Conservation (phyloP, 768 basidiomycete species). For the Calocybe indica region DNA sequence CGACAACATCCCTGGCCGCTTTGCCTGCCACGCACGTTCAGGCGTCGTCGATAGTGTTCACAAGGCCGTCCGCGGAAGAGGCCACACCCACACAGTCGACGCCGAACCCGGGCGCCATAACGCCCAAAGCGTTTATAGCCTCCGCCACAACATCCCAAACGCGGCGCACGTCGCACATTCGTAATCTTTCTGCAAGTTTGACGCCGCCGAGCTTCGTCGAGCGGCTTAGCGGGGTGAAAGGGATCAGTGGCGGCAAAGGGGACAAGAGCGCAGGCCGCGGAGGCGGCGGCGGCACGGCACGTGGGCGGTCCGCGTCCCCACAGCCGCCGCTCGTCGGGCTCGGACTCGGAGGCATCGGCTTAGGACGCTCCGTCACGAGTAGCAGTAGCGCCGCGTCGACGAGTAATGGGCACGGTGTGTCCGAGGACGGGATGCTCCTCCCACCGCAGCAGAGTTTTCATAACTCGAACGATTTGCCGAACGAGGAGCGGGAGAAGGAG, state of each 20-base stretch:
- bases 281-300: neutral
- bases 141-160: too few species aligned
- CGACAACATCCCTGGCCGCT: constrained; percentile 17
- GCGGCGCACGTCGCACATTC: constrained; percentile 2
- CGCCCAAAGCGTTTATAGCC: too few species aligned
- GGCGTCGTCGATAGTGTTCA: too few species aligned
- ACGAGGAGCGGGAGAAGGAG: too few species aligned
- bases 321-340: constrained; percentile 8
- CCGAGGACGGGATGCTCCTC: too few species aligned
- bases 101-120: constrained; percentile 1
- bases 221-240: too few species aligned
- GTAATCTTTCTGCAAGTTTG: constrained; percentile 8
- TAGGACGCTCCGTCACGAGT: constrained; percentile 1
- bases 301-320: constrained; percentile 14
- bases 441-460: too few species aligned
- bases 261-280: too few species aligned
- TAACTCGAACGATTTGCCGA: too few species aligned
- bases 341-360: constrained; percentile 10
- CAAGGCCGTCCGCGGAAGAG: too few species aligned
- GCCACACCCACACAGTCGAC: constrained; percentile 4
- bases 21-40: neutral
- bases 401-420: neutral
- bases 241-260: too few species aligned
- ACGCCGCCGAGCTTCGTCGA: constrained; percentile 1
- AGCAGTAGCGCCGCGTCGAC: constrained; percentile 1